These are phyloP conservation scores for Stylonectria norvegica DNA, from an alignment of 2,329 filamentous ascomycete species.

Conservation along the genomic window DNA sequence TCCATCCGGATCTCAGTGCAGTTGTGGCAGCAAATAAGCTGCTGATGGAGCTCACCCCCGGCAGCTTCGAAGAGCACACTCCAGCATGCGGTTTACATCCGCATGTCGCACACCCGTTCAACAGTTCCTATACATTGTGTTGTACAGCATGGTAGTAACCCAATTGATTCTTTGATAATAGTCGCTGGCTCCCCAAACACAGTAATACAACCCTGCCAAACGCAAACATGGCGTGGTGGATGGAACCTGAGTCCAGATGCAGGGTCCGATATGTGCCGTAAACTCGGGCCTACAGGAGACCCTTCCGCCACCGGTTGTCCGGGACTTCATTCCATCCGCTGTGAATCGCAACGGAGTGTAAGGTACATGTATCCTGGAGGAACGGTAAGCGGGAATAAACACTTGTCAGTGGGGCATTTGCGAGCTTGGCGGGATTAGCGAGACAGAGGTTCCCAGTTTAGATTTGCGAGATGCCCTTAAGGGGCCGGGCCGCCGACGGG, in stretches of 20 bases:
- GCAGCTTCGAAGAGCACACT: no score
- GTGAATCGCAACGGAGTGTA: neutral
- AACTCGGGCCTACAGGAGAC: constrained; percentile 2
- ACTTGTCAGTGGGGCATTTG: constrained; percentile 8
- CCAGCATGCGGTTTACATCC: no score
- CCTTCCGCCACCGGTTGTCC: neutral
- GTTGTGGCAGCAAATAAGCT: no score
- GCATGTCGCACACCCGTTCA: no score
- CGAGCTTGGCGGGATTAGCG: constrained; percentile 7
- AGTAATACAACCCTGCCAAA: neutral
- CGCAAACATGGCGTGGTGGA: constrained; percentile 1
- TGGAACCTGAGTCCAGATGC: constrained; percentile 2
- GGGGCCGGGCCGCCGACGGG: no score
- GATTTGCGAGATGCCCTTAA: constrained; percentile 6
- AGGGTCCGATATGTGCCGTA: constrained; percentile 2
- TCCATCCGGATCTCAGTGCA: no score
- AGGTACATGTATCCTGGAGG: constrained; percentile 2
- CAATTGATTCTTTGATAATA: no score
- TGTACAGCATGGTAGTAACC: no score
- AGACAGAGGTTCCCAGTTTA: constrained; percentile 9
- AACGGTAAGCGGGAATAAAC: constrained; percentile 1
- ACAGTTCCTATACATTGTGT: no score
- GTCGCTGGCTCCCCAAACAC: neutral
- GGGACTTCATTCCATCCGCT: neutral
- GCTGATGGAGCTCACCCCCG: no score